Evolutionary conservation across 768 basidiomycete species (phyloP).

Genomic region (Suillus brevipes): DNA sequence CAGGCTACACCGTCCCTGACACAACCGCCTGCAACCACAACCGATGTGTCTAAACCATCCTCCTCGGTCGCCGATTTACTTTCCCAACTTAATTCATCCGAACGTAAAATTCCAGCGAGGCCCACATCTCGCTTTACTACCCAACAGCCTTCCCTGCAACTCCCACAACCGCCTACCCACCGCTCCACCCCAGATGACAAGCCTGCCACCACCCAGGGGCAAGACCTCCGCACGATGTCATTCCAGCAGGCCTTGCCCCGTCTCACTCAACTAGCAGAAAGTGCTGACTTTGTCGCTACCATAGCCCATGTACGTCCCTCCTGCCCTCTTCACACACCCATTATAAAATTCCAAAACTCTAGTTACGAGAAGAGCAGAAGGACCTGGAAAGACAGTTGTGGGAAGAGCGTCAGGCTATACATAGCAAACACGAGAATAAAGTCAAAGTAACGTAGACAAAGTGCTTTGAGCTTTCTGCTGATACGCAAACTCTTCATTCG

Average conservation of each 20-base stretch:
- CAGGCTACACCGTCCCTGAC: slow-evolving; percentile 9
- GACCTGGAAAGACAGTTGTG: slow-evolving; percentile 66
- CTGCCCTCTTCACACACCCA: slow-evolving; percentile 6
- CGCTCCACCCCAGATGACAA: slow-evolving; percentile 13
- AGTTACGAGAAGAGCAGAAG: slow-evolving; percentile 76
- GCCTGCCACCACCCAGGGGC: slow-evolving; percentile 8
- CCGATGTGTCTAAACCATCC: slow-evolving; percentile 24
- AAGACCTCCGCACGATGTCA: slow-evolving; percentile 49
- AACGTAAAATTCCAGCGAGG: slow-evolving; percentile 16
- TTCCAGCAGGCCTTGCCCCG: slow-evolving; percentile 73
- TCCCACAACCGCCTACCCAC: slow-evolving; percentile 15
- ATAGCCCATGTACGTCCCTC: slow-evolving; percentile 50
- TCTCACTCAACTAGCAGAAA: slow-evolving; percentile 59
- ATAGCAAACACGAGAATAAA: slow-evolving; percentile 67
- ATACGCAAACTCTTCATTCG: slow-evolving; percentile 22
- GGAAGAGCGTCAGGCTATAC: slow-evolving; percentile 64
- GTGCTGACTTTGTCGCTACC: slow-evolving; percentile 49
- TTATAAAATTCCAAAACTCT: slow-evolving; percentile 12
- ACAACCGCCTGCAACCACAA: slow-evolving; percentile 9
- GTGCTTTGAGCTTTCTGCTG: slow-evolving; percentile 49
- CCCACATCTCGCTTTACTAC: slow-evolving; percentile 12
- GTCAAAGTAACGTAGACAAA: slow-evolving; percentile 67
- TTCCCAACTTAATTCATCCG: slow-evolving; percentile 53
- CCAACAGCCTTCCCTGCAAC: slow-evolving; percentile 14
- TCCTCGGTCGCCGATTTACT: slow-evolving; percentile 59